A percentile compares a stretch with the other conserved stretches of the same genome.
phyloP scores from a whole-genome alignment of 176 grass and related monocot genomes.

The Phoenix roebelenii region DNA sequence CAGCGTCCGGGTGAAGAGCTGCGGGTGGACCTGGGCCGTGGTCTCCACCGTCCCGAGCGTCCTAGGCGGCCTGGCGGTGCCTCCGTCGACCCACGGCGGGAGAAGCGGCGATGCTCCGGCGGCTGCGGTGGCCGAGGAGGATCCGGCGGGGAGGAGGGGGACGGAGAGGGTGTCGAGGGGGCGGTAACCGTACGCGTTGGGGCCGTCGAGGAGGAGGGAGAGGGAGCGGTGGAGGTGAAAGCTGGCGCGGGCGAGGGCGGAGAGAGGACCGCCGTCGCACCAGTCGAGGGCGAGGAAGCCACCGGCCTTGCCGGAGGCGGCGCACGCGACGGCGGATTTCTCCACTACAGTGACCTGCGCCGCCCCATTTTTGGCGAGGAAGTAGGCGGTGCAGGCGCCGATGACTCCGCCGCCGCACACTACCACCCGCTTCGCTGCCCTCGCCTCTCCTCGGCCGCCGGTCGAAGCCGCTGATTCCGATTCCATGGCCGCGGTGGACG shows the following conservation, averaged over 20 bases:
- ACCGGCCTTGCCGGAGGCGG: conserved; percentile 77
- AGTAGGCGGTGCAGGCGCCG: conserved; percentile 73
- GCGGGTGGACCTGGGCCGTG: conserved; percentile 86
- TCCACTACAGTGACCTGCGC: conserved; percentile 48
- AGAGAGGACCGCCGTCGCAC: conserved; percentile 63
- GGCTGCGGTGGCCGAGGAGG: conserved; percentile 1
- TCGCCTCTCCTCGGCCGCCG: background rate
- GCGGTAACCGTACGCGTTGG: conserved; percentile 54
- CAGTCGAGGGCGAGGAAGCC: conserved; percentile 92
- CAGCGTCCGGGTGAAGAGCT: conserved; percentile 60
- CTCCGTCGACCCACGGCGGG: conserved; percentile 64
- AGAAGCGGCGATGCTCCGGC: conserved; percentile 4
- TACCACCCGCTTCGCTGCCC: conserved; percentile 40
- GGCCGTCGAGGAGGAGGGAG: conserved; percentile 43
- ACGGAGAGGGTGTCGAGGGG: conserved; percentile 69
- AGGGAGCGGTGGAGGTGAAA: conserved; percentile 64
- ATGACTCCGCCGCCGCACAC: conserved; percentile 80
- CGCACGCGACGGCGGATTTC: conserved; percentile 62
- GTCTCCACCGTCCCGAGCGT: conserved; percentile 59
- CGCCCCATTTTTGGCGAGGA: conserved; percentile 47
- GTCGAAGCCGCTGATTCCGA: conserved; percentile 8
- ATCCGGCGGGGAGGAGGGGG: conserved; percentile 4
- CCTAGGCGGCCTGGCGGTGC: conserved; percentile 28
- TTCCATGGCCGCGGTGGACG: conserved; percentile 1
- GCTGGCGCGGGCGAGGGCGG: conserved; percentile 53